Evolutionary conservation across 768 basidiomycete species (phyloP).

Genomic region (Russula virescens): DNA sequence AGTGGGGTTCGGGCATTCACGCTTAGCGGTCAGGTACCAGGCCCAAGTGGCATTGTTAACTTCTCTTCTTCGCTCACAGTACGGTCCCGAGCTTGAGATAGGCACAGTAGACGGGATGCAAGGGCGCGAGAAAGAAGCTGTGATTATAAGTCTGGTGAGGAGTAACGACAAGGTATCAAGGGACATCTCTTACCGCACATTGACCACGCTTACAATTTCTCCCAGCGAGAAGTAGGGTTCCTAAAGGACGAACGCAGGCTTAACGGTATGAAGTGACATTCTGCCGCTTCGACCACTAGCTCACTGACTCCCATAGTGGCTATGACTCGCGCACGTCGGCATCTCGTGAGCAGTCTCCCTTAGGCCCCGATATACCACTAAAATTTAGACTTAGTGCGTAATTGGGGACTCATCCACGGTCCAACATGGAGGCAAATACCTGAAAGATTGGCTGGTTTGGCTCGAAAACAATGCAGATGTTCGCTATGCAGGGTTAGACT

Average conservation of each 20-base stretch:
- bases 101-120: conserved; percentile 98
- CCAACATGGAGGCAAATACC: conserved; percentile 71
- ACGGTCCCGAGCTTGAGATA: conserved; percentile 72
- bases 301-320: conserved; percentile 49
- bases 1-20: not conserved
- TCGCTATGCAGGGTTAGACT: conserved; percentile 67
- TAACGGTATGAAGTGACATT: conserved; percentile 54
- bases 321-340: conserved; percentile 87
- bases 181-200: conserved; percentile 14
- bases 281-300: not conserved
- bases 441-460: conserved; percentile 90
- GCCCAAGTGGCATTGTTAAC: conserved; percentile 87
- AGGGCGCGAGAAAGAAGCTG: conserved; percentile 91
- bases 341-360: conserved; percentile 55
- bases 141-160: conserved; percentile 87
- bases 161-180: conserved; percentile 73
- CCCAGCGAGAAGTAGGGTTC: conserved; percentile 86
- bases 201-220: conserved; percentile 9
- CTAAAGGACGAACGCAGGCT: conserved; percentile 86
- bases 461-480: conserved; percentile 88
- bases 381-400: conserved; percentile 54
- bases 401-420: conserved; percentile 94
- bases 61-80: conserved; percentile 63
- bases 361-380: not conserved
- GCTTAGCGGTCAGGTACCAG: conserved; percentile 65